Evolutionary conservation across 352 stramenopile genomes (phyloP).

Genomic region (Globisporangium cystogenes): DNA sequence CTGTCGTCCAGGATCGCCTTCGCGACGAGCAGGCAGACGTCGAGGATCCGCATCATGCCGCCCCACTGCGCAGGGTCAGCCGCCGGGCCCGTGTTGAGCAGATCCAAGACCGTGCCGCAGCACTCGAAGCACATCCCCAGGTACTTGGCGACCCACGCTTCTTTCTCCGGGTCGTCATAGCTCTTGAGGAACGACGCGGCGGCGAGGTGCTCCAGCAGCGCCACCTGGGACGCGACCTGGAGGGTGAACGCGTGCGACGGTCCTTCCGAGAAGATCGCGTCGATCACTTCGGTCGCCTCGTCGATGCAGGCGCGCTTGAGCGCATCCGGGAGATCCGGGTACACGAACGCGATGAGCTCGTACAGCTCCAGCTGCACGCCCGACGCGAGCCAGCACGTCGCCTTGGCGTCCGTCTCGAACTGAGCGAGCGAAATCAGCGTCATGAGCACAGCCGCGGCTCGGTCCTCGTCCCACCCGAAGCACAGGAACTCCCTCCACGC

Average conservation of each 20-base stretch:
- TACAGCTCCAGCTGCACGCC: constrained; percentile 29
- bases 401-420: constrained; percentile 14
- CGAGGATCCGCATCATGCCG: constrained; percentile 53
- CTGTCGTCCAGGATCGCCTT: constrained; percentile 55
- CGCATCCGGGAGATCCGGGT: constrained; percentile 23
- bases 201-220: constrained; percentile 38
- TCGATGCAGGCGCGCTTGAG: constrained; percentile 43
- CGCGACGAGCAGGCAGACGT: constrained; percentile 48
- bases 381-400: constrained; percentile 17
- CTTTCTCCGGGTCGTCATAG: constrained; percentile 35
- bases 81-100: constrained; percentile 21
- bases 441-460: constrained; percentile 20
- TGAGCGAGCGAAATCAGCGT: constrained; percentile 32
- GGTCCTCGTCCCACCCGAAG: constrained; percentile 36
- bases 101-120: constrained; percentile 52
- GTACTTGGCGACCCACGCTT: constrained; percentile 56
- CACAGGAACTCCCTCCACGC: constrained; percentile 58
- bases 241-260: constrained; percentile 39
- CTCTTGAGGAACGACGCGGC: constrained; percentile 31
- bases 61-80: constrained; percentile 11
- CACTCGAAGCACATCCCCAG: constrained; percentile 64
- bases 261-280: constrained; percentile 47
- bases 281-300: constrained; percentile 33
- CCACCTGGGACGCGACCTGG: constrained; percentile 29
- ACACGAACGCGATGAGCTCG: constrained; percentile 43